Base-by-base conservation (phyloP, 2,329 filamentous ascomycete species). In the Penicillium sp. region DNA sequence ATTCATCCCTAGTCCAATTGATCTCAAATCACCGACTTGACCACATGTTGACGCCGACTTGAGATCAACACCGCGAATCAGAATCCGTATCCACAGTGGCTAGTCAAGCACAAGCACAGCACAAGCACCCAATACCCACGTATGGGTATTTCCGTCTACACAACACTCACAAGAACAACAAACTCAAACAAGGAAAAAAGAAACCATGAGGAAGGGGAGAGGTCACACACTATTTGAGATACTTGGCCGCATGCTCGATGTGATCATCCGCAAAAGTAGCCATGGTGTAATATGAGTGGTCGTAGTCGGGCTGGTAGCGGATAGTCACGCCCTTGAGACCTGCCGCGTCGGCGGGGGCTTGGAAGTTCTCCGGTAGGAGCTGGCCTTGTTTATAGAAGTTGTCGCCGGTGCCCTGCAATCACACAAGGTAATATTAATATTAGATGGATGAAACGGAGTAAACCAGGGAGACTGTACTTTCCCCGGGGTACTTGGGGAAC, bases 231-330 rank as follows among this genome's bases (percentile, higher is more conserved):
- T 86, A 86, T 71, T 57, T 52, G 56, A 97, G 79, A 73, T 92
- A 88, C 82, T 95, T 96, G 66, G 93, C 94, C 60, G 92, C 92
- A 79, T 96, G 92, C 70, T 91, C 88, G 66, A 98, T 85, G 77
- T 99, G 95, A 69, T 98, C 93, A 70, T 91, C 89, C 44, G 89
- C 86, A 75, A 99, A 99, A 16, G 87, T 87, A 37, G 93, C 89
- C 82, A 99, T 96, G 78, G 96, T 97, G 79, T 87, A 99, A 81
- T 99, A 99, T 62, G 92, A 96, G 79, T 99, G 95, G 76, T 99
- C 95, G 73, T 99, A 98, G 62, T 88, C 92, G 79, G 90, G 72
- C 74, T 96, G 94, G 81, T 94, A 95, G 70, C 94, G 86, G 63
- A 98, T 79, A 55, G 86, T 86, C 62, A 97, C 79, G 10, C 89